phyloP scores from a whole-genome alignment of 2,329 filamentous ascomycete genomes.

The Saccharata proteae region DNA sequence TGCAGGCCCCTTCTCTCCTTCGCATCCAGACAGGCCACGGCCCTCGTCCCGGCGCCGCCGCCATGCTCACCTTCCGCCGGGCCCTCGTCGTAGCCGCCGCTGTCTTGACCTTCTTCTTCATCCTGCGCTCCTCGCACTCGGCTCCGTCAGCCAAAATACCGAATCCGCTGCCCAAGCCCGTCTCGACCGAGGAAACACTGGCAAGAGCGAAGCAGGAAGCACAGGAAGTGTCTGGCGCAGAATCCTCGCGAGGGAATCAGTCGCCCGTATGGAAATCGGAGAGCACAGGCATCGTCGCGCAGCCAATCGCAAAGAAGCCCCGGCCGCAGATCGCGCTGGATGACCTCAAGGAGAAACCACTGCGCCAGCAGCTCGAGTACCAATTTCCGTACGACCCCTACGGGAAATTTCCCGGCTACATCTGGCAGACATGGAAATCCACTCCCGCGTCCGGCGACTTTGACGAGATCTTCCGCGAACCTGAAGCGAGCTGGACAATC shows the following conservation, averaged over 20 bases:
- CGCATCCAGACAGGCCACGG: neutral
- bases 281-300: slow-evolving; percentile 16
- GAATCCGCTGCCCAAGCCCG: slow-evolving; percentile 17
- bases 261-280: no score
- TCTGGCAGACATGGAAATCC: slow-evolving; percentile 98
- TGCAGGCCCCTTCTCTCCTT: no score
- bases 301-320: slow-evolving; percentile 27
- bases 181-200: slow-evolving; percentile 9
- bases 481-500: slow-evolving; percentile 82
- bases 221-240: slow-evolving; percentile 1
- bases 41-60: slow-evolving; percentile 2
- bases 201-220: neutral
- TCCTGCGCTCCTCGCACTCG: slow-evolving; percentile 51
- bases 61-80: slow-evolving; percentile 69
- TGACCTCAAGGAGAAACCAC: slow-evolving; percentile 59
- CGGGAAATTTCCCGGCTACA: slow-evolving; percentile 86
- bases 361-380: slow-evolving; percentile 74
- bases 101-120: slow-evolving; percentile 56
- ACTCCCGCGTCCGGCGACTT: slow-evolving; percentile 70
- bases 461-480: slow-evolving; percentile 57
- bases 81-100: slow-evolving; percentile 60
- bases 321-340: slow-evolving; percentile 50
- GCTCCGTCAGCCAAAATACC: slow-evolving; percentile 16
- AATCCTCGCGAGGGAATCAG: no score
- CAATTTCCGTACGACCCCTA: slow-evolving; percentile 89